Evolutionary conservation across 2,329 filamentous ascomycete species (phyloP), one percentile per base, ranked within the genome.

Genomic region (Ilyonectria robusta): DNA sequence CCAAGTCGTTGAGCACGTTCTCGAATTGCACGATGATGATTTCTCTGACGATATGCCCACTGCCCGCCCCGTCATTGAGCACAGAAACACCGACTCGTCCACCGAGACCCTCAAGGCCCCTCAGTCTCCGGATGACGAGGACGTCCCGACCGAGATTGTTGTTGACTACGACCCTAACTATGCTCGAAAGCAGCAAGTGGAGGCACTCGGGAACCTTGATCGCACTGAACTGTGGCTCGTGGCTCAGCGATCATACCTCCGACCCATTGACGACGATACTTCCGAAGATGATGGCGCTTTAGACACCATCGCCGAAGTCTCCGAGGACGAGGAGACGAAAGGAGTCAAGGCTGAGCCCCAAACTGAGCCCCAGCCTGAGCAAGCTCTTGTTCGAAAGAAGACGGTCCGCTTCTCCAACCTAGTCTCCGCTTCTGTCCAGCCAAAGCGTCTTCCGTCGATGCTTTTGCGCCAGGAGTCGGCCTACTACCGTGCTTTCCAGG

Each of bases 401-500:
- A 90, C 88, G 0, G 93, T 95, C 35, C 92, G 91, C 59, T 95
- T 95, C 78, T 91, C 91, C 2, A 86, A 90, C 67, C 81, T 83
- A 60, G 81, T 84, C 68, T 81, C 81, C 46, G 80, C 79, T 72
- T 82, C 78, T 66, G 81, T 84, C 42, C 79, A 84, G 47, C 85
- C 87, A 26, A 84, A 84, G 73, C 81, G 80, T 40, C 81, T 90
- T 19, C 87, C 87, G 10, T 82, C 86, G 62, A 83, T 86, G 81
- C 80, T 91, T 33, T 64, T 80, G 26, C 85, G 84, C 64, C 84
- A 88, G 76, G 93, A 96, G 76, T 91, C 92, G 4, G 93, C 95
- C 6, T 98, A 97, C 81, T 95, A 94, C 82, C 92, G 93, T 68
- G 94, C 94, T 10, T 98, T 97, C 79, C 91, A 94, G 72, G 90